Conservation (phyloP, 108 stramenopile genomes). For the Nannochloropsis gaditana region DNA sequence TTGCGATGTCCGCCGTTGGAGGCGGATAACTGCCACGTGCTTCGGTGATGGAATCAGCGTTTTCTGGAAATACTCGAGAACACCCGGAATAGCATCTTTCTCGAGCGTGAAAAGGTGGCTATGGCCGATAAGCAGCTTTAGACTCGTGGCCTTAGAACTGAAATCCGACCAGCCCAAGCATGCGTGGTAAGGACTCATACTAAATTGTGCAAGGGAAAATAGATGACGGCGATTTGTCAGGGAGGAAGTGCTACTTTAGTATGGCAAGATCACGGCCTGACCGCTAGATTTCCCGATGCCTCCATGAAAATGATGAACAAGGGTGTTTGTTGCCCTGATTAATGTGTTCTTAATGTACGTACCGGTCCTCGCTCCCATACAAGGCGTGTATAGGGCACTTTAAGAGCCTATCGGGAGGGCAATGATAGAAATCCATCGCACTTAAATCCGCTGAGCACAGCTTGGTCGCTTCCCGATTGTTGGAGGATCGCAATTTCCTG, state of each 20-base stretch:
- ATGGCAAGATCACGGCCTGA: too few relatives aligned
- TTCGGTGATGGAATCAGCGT: background rate
- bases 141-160: background rate
- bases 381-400: background rate
- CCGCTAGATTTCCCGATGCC: too few relatives aligned
- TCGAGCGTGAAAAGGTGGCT: slow-evolving; percentile 7
- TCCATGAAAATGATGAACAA: too few relatives aligned
- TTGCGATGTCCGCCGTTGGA: too few relatives aligned
- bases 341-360: background rate
- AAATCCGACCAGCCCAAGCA: slow-evolving; percentile 1
- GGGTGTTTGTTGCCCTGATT: too few relatives aligned
- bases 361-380: slow-evolving; percentile 15
- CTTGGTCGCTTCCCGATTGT: background rate
- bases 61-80: background rate
- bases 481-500: background rate
- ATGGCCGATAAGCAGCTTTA: background rate
- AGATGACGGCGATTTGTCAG: too few relatives aligned
- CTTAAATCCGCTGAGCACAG: background rate
- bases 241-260: too few relatives aligned
- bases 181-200: background rate
- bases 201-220: background rate
- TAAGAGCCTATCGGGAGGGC: background rate
- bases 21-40: too few relatives aligned
- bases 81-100: background rate
- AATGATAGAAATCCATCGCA: slow-evolving; percentile 16